Evolutionary conservation across 805 yeast species (phyloP).

Genomic region (Candida odintsovae): DNA sequence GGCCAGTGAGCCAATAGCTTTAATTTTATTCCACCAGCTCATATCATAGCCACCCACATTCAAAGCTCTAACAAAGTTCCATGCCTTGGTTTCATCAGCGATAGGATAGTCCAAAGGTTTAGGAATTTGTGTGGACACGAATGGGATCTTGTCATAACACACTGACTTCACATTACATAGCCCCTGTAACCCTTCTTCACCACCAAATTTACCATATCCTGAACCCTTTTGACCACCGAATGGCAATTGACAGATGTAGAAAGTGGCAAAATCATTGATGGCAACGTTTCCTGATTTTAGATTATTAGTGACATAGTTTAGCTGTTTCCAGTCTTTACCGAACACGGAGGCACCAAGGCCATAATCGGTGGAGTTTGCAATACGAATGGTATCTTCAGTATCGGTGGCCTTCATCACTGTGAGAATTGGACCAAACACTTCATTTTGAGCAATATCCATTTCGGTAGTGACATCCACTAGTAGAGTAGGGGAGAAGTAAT

Average conservation of each 20-base stretch:
- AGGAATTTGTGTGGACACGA: slow-evolving; percentile 80
- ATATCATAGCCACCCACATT: slow-evolving; percentile 80
- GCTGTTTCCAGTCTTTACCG: slow-evolving; percentile 53
- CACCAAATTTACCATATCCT: slow-evolving; percentile 97
- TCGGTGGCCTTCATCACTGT: slow-evolving; percentile 68
- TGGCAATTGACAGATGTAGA: slow-evolving; percentile 91
- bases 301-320: slow-evolving; percentile 56
- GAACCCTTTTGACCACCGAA: slow-evolving; percentile 93
- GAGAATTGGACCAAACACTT: slow-evolving; percentile 91
- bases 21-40: slow-evolving; percentile 63
- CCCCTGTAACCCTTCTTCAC: slow-evolving; percentile 93
- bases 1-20: slow-evolving; percentile 50
- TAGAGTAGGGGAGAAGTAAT: slow-evolving; percentile 87
- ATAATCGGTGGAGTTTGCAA: slow-evolving; percentile 81
- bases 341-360: slow-evolving; percentile 93
- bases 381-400: slow-evolving; percentile 60
- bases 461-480: slow-evolving; percentile 71
- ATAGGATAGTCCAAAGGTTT: slow-evolving; percentile 90
- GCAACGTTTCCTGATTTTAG: slow-evolving; percentile 89
- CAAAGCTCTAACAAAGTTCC: slow-evolving; percentile 80
- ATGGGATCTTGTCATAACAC: slow-evolving; percentile 76
- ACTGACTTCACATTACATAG: slow-evolving; percentile 83
- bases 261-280: slow-evolving; percentile 96
- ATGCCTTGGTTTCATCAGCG: slow-evolving; percentile 70
- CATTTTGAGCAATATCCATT: slow-evolving; percentile 81